Evolutionary conservation across 2,329 filamentous ascomycete genomes (phyloP), one percentile per base, ranked within the genome.

Genomic region (Pestalotiopsis sp.): DNA sequence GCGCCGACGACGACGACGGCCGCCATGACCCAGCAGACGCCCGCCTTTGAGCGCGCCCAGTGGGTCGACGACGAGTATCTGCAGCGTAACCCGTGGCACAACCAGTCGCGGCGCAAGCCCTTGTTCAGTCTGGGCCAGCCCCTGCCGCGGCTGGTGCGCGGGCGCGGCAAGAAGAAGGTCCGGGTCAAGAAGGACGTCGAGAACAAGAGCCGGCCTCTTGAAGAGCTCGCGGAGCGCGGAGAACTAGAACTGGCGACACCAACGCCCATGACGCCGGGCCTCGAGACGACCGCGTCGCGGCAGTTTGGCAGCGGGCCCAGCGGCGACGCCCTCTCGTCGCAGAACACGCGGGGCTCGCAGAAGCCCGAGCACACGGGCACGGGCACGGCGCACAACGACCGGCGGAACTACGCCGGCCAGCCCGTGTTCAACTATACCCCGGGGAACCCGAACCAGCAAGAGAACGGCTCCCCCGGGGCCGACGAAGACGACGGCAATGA

Each of bases 111-210:
- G 2, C 68, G 68, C 27, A 75, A 73, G 61, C 72, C 74, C 3
- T 65, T 76, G n/a, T 78, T 72, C 56, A 76, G 75, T 52, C 63
- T 78, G 12, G 73, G 74, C 2, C 68, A 65, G 40, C 72, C 75
- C 5, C 65, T 77, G 4, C 76, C 75, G 4, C 75, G 69, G 25
- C 68, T 63, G 17, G 67, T 69, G 3, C 73, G 73, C 4, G 69
- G 58, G 63, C 57, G 58, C 17, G 57, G 6, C 25, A 66, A 63
- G 67, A 68, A 27, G 41, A 67, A 49, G 69, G 67, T 52, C 14
- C n/a, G 45, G 45, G 11, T 65, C 64, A 12, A 70, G 23, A 31
- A 36, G 5, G 25, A 59, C 27, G 23, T 13, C n/a, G 23, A n/a
- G 11, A 25, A 49, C n/a, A 25, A 25, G 20, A 38, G 25, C 38